Base-by-base conservation (phyloP, 2,329 filamentous ascomycete species). In the Bretziella fagacearum region DNA sequence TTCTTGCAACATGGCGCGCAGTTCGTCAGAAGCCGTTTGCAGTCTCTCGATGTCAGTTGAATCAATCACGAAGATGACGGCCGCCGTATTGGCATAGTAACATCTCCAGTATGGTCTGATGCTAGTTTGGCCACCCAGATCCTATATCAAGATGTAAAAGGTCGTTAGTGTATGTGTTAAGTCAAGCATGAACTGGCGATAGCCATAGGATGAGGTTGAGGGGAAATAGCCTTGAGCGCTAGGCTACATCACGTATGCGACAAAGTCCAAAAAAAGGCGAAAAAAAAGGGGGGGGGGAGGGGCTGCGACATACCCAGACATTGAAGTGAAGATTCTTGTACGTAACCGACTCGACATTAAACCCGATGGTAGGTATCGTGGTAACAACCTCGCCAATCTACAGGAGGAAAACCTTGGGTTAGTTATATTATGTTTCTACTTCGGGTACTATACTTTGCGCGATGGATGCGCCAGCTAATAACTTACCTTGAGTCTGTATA, bases 251-350 rank as follows among this genome's bases (percentile, higher is more conserved):
- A 6, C 7, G 11, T 25, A 30, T 44, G 27, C 15, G 41, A 44
- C 13, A 32, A 44, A 40, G n/a, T 22, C 15, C n/a, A 36, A 13
- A 27, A 27, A 39, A 27, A 29, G 7, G 18, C 18, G 33, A 26
- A 49, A 45, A 44, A 36, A 37, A 36, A 25, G 17, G 15, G 13
- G n/a, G n/a, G n/a, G n/a, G n/a, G n/a, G n/a, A n/a, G 25, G 23
- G 26, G 7, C 30, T 27, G 27, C 33, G 20, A 33, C 78, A 48
- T 79, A 85, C 81, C 91, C 91, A 98, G 58, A 98, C 91, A 60
- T 96, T 96, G 63, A 98, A 93, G 64, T 95, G 94, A 52, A 98
- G 74, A 62, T 95, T 96, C 64, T 89, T 89, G 71, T 98, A 98
- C 56, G 86, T 91, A 54, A 98, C 91, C 18, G 86, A 94, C 66